Evolutionary conservation across 2,329 filamentous ascomycete species (phyloP).

Genomic region (Alternaria dauci): DNA sequence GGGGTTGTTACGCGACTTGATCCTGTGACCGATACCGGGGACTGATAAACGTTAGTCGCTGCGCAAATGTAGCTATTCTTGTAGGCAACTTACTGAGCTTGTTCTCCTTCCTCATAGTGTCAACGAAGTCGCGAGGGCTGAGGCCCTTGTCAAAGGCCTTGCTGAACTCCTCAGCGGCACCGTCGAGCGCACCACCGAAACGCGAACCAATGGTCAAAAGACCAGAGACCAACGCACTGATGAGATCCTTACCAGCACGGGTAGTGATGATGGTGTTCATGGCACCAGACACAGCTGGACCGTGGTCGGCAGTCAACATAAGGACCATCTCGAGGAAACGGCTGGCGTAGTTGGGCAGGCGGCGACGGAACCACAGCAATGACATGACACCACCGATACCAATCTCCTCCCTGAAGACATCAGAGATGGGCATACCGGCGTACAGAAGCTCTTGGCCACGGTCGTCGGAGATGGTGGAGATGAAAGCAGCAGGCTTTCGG

Average conservation of each 20-base stretch:
- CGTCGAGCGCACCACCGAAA: constrained; percentile 97
- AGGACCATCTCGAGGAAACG: constrained; percentile 99
- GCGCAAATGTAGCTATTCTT: not conserved
- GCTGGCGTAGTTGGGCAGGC: constrained; percentile 93
- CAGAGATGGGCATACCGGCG: constrained; percentile 99
- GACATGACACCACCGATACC: constrained; percentile 99
- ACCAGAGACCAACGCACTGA: constrained; percentile 93
- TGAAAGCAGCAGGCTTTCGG: constrained; percentile 99
- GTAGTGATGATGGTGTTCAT: constrained; percentile 99
- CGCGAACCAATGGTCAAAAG: constrained; percentile 97
- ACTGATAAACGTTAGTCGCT: constrained; percentile 58
- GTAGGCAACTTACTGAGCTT: constrained; percentile 77
- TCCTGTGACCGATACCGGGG: constrained; percentile 97
- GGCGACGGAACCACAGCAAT: constrained; percentile 98
- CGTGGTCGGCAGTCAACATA: constrained; percentile 99
- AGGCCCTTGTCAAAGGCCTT: constrained; percentile 98
- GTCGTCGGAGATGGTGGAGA: constrained; percentile 99
- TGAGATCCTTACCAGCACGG: constrained; percentile 97
- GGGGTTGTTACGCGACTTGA: constrained; percentile 99
- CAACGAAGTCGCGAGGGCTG: constrained; percentile 97
- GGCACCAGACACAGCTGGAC: constrained; percentile 96
- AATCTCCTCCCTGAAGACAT: constrained; percentile 98
- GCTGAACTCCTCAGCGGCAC: constrained; percentile 97
- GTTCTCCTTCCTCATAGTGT: constrained; percentile 99
- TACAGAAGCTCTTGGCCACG: constrained; percentile 99